Base-by-base conservation (phyloP, 192 early-diverging fungal genomes). In the Globomyces pollinis-pini region DNA sequence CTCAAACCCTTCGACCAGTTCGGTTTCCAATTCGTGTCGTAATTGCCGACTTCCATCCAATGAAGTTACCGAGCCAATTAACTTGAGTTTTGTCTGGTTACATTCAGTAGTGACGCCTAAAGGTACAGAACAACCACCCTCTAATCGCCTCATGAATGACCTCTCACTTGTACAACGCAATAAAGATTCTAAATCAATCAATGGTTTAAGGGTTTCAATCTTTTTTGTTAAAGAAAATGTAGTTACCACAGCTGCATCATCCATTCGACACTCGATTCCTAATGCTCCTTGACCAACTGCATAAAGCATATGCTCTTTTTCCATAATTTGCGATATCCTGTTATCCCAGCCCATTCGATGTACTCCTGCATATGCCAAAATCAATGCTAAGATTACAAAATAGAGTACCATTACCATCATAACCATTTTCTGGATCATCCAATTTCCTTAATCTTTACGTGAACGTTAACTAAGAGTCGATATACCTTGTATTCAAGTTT, bases 121-220 rank as follows among this genome's bases (percentile, higher is more conserved):
- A 2, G 95, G 93, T 39, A 98, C 92, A 45, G 83, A 88, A 75
- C 95, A 98, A 2, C 95, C 95, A 33, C 95, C 95, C 73, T 98
- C 91, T 21, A 98, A 70, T 29, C 68, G 76, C 1, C 71, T 50
- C 91, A 95, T 92, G 60, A 94, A 77, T 32, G 84, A 72, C 12
- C 92, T 89, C 65, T 98, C 93, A 8, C 88, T 85, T 32, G 77
- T 64, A 53, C 90, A 92, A 38, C 78, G 64, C 21, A 92, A 49
- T 29, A 83, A 65, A 0, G 91, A 83, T 4, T 66, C 67, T 33
- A 60, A 16, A 58, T 93, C 83, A 33, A 88, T 79, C 16, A 98
- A 79, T 13, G 74, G 67, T 2, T 59, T 63, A n/a, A 93, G 62
- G 18, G 91, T 26, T 21, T 58, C 50, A 13, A 68, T 18, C n/a